Percentiles rank a stretch among this genome's conserved stretches.
phyloP scores from a whole-genome alignment of 805 yeast species.

The Hanseniaspora pseudoguilliermondii region DNA sequence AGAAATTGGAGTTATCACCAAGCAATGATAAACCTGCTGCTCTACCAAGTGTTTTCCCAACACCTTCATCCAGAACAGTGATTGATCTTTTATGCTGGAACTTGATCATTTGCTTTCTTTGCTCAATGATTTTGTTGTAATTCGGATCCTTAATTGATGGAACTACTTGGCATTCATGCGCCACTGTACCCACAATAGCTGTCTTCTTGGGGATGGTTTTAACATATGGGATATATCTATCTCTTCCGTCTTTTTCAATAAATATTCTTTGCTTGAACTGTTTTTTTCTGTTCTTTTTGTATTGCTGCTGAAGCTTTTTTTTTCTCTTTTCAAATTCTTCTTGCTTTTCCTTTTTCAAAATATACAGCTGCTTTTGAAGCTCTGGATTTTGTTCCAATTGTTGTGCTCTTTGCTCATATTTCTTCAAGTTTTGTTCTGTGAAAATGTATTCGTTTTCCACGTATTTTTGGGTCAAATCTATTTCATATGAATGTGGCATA shows the following conservation, averaged over 20 bases:
- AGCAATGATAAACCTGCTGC: conserved; percentile 67
- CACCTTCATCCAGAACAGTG: conserved; percentile 61
- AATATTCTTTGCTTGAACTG: conserved; percentile 27
- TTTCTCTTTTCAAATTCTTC: conserved; percentile 23
- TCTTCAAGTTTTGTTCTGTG: conserved; percentile 68
- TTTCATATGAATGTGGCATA: conserved; percentile 76
- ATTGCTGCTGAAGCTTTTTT: conserved; percentile 29
- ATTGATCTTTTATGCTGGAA: conserved; percentile 46
- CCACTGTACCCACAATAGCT: conserved; percentile 69
- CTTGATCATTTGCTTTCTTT: conserved; percentile 37
- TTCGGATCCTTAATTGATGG: conserved; percentile 66
- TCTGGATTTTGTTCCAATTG: conserved; percentile 29
- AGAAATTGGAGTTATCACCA: conserved; percentile 58
- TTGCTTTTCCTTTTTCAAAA: conserved; percentile 26
- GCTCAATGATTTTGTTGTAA: conserved; percentile 50
- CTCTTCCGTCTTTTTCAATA: conserved; percentile 31
- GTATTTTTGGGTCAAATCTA: conserved; percentile 60
- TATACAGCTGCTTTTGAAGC: conserved; percentile 27
- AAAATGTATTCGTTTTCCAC: conserved; percentile 81
- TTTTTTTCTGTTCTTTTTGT: conserved; percentile 28
- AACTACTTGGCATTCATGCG: conserved; percentile 81
- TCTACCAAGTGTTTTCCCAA: conserved; percentile 78
- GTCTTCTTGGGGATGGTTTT: conserved; percentile 84
- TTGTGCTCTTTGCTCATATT: conserved; percentile 32
- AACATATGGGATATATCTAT: conserved; percentile 60